Evolutionary conservation across 176 grass and related monocot genomes (phyloP), one percentile per base, ranked within the genome.

Genomic region (Panicum miliaceum): DNA sequence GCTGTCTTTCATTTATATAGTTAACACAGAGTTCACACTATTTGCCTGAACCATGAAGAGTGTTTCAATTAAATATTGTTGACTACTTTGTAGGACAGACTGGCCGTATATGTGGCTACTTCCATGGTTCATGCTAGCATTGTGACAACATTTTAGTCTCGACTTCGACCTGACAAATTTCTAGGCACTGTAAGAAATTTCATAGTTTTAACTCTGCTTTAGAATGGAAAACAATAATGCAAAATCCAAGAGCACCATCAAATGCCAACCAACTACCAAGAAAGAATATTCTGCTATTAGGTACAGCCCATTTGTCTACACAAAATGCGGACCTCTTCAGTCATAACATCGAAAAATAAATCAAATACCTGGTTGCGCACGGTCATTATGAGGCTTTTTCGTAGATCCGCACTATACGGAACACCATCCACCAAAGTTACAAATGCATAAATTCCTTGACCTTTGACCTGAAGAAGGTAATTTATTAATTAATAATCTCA

Each of bases 381-480:
- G 62, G 87, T 85, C 66, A 86, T 26, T 85, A 92, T 88, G 64
- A 97, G 90, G 59, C 84, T 91, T 83, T 93, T 97, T 5, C 88
- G 77, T 79, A 97, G 86, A 73, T 94, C 92, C 84, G 91, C 92
- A 53, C 92, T 93, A 50, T 93, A 97, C 61, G 90, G 86, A 93
- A 94, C 84, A 61, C 92, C 92, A 64, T 94, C 92, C 19, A 88
- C 92, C 82, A 97, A 88, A 64, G 90, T 92, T 47, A 97, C 92
- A 86, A 97, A 97, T 53, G 95, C 95, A 89, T 97, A 97, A 84
- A 97, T 97, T 43, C 92, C 95, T 75, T 94, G 92, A 11, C 95
- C 95, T 86, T 97, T 97, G 71, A 97, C 86, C 93, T 99, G 83
- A 68, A 77, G 84, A 52, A 75, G 48, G 26, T 64, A 82, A 74